Evolutionary conservation across 1,284 basidiomycete species (phyloP).

Genomic region (Ceratobasidium sp.): DNA sequence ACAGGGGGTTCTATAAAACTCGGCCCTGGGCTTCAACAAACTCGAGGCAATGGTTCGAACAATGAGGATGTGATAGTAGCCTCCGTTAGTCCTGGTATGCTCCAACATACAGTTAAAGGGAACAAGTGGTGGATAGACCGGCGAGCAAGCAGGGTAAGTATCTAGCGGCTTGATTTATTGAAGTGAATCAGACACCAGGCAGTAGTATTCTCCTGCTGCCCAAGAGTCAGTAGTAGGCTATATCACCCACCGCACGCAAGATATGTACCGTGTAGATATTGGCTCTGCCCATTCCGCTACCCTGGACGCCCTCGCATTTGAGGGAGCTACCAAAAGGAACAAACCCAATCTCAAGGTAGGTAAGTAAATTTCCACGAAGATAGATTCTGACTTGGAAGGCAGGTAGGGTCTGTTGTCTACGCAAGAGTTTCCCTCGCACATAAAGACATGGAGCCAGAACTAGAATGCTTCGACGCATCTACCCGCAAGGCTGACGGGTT

Average conservation of each 20-base stretch:
- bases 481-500: constrained; percentile 87
- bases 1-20: constrained; percentile 69
- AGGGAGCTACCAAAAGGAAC: constrained; percentile 87
- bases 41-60: constrained; percentile 56
- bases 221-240: constrained; percentile 86
- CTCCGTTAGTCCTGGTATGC: constrained; percentile 75
- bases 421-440: constrained; percentile 87
- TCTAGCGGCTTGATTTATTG: constrained; percentile 28
- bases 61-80: constrained; percentile 62
- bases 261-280: constrained; percentile 87
- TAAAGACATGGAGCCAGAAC: constrained; percentile 90
- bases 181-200: constrained; percentile 2
- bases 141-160: constrained; percentile 77
- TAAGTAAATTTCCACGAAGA: background rate
- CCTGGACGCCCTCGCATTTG: constrained; percentile 85
- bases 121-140: constrained; percentile 86
- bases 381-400: constrained; percentile 4
- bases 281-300: constrained; percentile 82
- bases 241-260: constrained; percentile 74
- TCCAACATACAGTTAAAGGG: constrained; percentile 77
- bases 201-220: constrained; percentile 86
- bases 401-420: constrained; percentile 87
- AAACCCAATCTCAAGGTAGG: constrained; percentile 84
- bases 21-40: constrained; percentile 78
- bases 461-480: constrained; percentile 89